Base-by-base conservation (phyloP, 2,329 filamentous ascomycete genomes). In the Pseudopithomyces chartarum region DNA sequence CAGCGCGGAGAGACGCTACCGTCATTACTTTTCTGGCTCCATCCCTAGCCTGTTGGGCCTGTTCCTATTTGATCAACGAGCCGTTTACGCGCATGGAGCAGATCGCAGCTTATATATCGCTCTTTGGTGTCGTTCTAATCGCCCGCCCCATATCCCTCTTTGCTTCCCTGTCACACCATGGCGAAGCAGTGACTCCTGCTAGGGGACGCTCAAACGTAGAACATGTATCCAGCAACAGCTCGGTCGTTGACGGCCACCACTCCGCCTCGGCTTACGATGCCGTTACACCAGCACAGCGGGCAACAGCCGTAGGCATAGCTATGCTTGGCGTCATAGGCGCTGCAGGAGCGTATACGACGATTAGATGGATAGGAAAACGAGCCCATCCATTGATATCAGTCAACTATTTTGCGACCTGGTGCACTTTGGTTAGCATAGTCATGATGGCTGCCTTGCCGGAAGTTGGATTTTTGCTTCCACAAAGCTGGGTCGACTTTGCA, bases 11-110 rank as follows among this genome's bases (percentile, higher is more conserved):
- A 15, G 92, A 97, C 72, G 92, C 92, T 2, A 95, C 91, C 0
- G 92, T 97, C 33, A 89, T 97, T 52, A 95, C 91, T 8, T 97
- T 97, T 71, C 82, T 97, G 6, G 86, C 90, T 0, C 93, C 93
- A 0, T 89, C 88, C 13, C 81, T 96, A 6, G 85, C 91, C 19
- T 91, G 90, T 55, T 91, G 93, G 78, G 84, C 90, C 17, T 96
- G 92, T 72, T 92, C 90, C 34, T 80, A 92, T 54, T 77, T 93
- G 36, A 83, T 88, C 55, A 85, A 87, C 50, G 91, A 97, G 65
- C 89, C 90, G 0, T 97, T 94, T 70, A 91, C 90, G 1, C 82
- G 86, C 22, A 84, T 85, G 39, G 91, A 96, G 72, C 89, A 92
- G 71, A 80, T 94, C 2, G 92, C 90, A 0, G 90, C 87, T 0